Evolutionary conservation across 495 filamentous ascomycete genomes (phyloP).

Genomic region (Penicillium psychrofluorescens): DNA sequence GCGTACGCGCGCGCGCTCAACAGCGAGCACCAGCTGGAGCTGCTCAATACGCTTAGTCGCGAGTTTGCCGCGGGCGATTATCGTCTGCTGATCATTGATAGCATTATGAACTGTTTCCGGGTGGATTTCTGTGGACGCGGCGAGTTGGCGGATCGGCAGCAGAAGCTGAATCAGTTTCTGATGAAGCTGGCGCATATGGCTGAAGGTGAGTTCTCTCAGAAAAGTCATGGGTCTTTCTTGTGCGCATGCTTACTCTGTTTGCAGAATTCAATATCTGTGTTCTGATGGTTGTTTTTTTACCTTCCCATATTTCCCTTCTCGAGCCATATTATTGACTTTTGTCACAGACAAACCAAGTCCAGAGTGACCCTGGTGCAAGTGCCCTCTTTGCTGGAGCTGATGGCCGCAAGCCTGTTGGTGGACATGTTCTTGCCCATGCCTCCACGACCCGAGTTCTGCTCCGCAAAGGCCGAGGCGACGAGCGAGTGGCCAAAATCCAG

Average conservation of each 20-base stretch:
- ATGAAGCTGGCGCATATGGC: slow-evolving; percentile 66
- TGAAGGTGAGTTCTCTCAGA: slow-evolving; percentile 43
- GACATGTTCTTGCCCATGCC: slow-evolving; percentile 74
- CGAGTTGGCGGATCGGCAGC: slow-evolving; percentile 69
- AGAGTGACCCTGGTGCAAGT: slow-evolving; percentile 73
- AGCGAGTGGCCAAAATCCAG: slow-evolving; percentile 73
- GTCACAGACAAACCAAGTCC: slow-evolving; percentile 68
- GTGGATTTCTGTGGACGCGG: slow-evolving; percentile 70
- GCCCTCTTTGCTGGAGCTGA: slow-evolving; percentile 74
- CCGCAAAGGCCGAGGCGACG: slow-evolving; percentile 70
- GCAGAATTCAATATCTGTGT: slow-evolving; percentile 73
- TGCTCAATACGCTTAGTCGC: slow-evolving; percentile 58
- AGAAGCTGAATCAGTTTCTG: slow-evolving; percentile 67
- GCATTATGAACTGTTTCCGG: slow-evolving; percentile 72
- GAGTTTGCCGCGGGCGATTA: slow-evolving; percentile 64
- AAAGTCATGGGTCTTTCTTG: not conserved
- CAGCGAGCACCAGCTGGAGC: slow-evolving; percentile 68
- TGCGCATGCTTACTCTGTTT: not conserved
- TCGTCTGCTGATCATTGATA: slow-evolving; percentile 68
- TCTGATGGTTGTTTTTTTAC: slow-evolving; percentile 47
- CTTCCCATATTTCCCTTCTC: not conserved
- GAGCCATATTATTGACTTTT: not conserved
- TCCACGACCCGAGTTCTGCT: slow-evolving; percentile 68
- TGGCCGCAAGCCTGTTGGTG: slow-evolving; percentile 68
- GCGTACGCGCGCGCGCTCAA: slow-evolving; percentile 65